Conservation (phyloP, 495 filamentous ascomycete genomes). For the Aspergillus cavernicola region DNA sequence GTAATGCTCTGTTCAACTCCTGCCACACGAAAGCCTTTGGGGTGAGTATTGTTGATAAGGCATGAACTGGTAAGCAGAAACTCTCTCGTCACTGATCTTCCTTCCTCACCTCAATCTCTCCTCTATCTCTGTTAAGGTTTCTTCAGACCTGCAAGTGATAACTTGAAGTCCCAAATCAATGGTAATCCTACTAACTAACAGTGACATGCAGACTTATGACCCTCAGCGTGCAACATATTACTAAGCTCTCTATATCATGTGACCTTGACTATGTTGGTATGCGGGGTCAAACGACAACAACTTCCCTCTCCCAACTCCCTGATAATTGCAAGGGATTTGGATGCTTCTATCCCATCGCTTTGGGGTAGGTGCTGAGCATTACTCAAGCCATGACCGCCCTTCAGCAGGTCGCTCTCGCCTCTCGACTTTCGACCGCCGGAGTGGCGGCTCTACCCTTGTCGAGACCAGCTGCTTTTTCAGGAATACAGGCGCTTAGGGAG, state of each 20-base stretch:
- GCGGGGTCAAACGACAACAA: slow-evolving; percentile 6
- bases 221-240: background rate
- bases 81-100: background rate
- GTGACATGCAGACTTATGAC: background rate
- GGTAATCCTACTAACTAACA: background rate
- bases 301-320: background rate
- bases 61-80: too few relatives aligned
- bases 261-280: background rate
- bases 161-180: background rate
- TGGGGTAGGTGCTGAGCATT: background rate
- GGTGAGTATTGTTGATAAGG: background rate
- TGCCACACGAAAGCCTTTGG: too few relatives aligned
- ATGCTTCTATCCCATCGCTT: background rate
- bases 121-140: background rate
- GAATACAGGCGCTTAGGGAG: slow-evolving; percentile 37
- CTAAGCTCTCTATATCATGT: slow-evolving; percentile 4
- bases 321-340: background rate
- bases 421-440: background rate
- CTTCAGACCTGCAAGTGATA: slow-evolving; percentile 1
- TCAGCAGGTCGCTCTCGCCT: background rate
- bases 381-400: background rate
- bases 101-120: background rate
- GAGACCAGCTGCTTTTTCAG: slow-evolving; percentile 18
- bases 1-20: too few relatives aligned
- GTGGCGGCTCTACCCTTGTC: slow-evolving; percentile 14